Evolutionary conservation across 495 filamentous ascomycete genomes (phyloP), one percentile per base, ranked within the genome.

Genomic region (Glutinoglossum americanum): DNA sequence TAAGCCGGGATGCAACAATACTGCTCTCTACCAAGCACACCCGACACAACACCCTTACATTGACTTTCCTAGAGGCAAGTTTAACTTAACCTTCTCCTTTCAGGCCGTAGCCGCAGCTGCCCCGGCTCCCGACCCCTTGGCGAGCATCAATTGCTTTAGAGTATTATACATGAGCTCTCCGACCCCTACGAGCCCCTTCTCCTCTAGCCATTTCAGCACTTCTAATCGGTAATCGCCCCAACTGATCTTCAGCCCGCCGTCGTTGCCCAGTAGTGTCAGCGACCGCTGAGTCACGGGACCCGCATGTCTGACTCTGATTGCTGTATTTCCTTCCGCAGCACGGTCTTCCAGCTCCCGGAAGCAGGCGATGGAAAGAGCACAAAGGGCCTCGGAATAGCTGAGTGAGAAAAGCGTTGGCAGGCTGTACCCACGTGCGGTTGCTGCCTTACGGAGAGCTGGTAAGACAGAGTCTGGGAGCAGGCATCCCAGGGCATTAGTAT

Each of bases 91-190:
- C 2, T 39, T 39, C 13, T 39, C 37, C n/a, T 7, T 10, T 45
- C n/a, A 45, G 21, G 41, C n/a, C 19, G 41, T 5, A n/a, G 41
- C 41, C 3, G 9, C 41, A 21, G 19, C 41, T 23, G 41, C 10
- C 21, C 41, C n/a, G 17, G 23, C 13, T 53, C 49, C 49, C 11
- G 49, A 27, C 23, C 49, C 28, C 32, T 56, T 58, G 13, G 39
- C 56, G 13, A 41, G 35, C 71, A 73, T 77, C 28, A 87, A 69
- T 33, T 79, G 77, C 67, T 84, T 89, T 80, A 94, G 87, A 11
- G 88, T 90, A 63, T 80, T 85, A 60, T 83, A 83, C 79, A 94
- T 85, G 65, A 94, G 67, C 59, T 83, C 75, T 15, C 74, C 73
- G 54, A 90, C 74, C 4, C 89, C 89, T 27, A 64, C 65, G 54